Conservation (phyloP, 768 basidiomycete species). For the Amanita rubescens region DNA sequence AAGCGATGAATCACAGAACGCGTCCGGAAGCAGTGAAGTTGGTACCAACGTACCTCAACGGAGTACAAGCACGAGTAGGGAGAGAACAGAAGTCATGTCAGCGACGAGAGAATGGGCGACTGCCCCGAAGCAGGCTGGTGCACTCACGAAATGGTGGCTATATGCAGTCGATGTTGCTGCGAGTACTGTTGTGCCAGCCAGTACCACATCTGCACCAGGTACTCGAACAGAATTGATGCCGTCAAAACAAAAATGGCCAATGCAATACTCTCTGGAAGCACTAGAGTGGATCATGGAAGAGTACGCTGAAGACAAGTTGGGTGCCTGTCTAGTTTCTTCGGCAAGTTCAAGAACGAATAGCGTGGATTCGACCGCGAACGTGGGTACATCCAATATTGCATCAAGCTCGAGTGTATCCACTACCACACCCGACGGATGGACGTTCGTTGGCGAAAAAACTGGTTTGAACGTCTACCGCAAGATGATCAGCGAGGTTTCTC, state of each 20-base stretch:
- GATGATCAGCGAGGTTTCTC: constrained; percentile 68
- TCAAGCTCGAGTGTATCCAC: constrained; percentile 23
- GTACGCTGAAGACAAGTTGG: constrained; percentile 30
- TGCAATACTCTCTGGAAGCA: constrained; percentile 79
- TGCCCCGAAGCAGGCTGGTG: constrained; percentile 61
- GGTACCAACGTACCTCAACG: background rate
- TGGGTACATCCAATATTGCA: background rate
- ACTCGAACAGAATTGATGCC: constrained; percentile 29
- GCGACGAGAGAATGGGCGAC: constrained; percentile 37
- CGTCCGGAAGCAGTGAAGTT: constrained; percentile 8
- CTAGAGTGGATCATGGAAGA: constrained; percentile 73
- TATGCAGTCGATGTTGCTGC: constrained; percentile 67
- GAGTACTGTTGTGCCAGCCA: constrained; percentile 71
- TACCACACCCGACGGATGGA: constrained; percentile 56
- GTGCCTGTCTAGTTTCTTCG: background rate
- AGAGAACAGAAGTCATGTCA: constrained; percentile 6
- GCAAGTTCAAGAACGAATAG: background rate
- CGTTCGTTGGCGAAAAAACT: constrained; percentile 58
- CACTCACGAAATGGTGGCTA: constrained; percentile 65
- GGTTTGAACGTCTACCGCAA: constrained; percentile 72
- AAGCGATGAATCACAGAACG: constrained; percentile 20
- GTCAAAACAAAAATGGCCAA: constrained; percentile 55
- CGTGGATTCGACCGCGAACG: background rate
- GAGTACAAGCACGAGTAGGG: constrained; percentile 11
- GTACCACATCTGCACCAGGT: constrained; percentile 17